Conservation (phyloP, 2,329 filamentous ascomycete species). For the Xylariaceae sp. region DNA sequence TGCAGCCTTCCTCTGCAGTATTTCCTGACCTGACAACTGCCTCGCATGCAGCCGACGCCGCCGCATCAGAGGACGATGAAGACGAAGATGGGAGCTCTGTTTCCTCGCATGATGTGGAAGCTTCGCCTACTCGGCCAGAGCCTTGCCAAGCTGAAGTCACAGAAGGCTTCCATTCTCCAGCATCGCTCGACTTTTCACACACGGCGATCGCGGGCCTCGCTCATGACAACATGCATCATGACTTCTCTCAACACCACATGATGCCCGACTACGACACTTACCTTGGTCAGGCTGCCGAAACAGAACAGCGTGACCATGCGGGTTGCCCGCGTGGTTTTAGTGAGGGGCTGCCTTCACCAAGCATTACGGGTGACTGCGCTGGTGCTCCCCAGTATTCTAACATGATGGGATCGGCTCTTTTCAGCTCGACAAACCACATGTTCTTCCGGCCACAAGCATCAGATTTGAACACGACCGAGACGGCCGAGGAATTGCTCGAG, state of each 20-base stretch:
- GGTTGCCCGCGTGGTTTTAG: conserved; percentile 4
- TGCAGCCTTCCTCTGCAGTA: conserved; percentile 29
- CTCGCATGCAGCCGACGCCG: conserved; percentile 11
- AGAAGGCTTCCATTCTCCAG: conserved; percentile 17
- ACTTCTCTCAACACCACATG: no score
- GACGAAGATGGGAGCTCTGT: conserved; percentile 10
- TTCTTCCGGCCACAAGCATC: conserved; percentile 15
- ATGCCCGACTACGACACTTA: no score
- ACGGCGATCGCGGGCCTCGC: conserved; percentile 3
- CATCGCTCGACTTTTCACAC: conserved; percentile 14
- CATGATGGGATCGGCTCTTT: conserved; percentile 11
- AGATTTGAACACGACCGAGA: conserved; percentile 9
- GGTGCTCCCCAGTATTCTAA: conserved; percentile 12
- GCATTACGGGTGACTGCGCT: conserved; percentile 10
- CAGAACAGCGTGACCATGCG: neutral
- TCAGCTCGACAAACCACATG: conserved; percentile 10
- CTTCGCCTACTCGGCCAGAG: conserved; percentile 7
- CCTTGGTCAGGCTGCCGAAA: no score
- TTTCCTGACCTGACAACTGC: conserved; percentile 24
- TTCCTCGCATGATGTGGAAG: conserved; percentile 8
- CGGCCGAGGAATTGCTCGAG: conserved; percentile 11
- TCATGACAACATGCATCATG: no score
- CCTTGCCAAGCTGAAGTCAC: conserved; percentile 8
- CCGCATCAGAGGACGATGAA: conserved; percentile 11
- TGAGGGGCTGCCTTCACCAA: conserved; percentile 14